Percentiles rank a stretch among this genome's conserved stretches.
Conservation (phyloP, 2,329 filamentous ascomycete species). For the Xylogone sp. region DNA sequence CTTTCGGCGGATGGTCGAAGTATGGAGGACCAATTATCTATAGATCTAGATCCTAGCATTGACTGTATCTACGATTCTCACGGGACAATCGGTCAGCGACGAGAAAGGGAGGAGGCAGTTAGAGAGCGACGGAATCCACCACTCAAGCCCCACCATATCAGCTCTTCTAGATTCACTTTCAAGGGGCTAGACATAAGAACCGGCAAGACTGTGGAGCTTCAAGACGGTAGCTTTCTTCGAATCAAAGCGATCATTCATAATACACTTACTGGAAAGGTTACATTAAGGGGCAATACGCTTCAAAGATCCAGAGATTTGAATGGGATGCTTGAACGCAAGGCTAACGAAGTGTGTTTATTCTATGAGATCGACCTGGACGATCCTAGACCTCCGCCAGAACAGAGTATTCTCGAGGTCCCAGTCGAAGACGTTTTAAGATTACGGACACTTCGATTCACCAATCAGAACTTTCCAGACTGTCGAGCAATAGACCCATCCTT, state of each 20-base stretch:
- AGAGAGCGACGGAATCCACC: neutral
- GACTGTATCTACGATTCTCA: too few species aligned
- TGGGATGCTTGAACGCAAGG: conserved; percentile 30
- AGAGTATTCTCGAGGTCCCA: conserved; percentile 40
- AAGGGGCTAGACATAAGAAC: neutral
- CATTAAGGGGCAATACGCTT: conserved; percentile 34
- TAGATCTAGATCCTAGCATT: too few species aligned
- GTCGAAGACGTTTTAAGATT: conserved; percentile 34
- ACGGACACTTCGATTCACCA: conserved; percentile 50
- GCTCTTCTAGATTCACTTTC: neutral
- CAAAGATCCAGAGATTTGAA: conserved; percentile 27
- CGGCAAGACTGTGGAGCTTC: neutral
- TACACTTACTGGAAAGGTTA: conserved; percentile 17
- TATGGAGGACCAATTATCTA: neutral
- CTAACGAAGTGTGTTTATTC: conserved; percentile 40
- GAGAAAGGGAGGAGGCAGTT: neutral
- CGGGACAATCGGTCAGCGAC: neutral
- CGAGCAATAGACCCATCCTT: conserved; percentile 18
- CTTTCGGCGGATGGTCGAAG: neutral
- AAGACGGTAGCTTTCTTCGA: conserved; percentile 11
- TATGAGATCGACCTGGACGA: conserved; percentile 35
- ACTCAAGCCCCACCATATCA: neutral
- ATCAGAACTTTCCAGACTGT: conserved; percentile 42
- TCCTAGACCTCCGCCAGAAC: conserved; percentile 23
- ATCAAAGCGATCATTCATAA: conserved; percentile 31